Evolutionary conservation across 2,329 filamentous ascomycete species (phyloP).

Genomic region (Sphaerostilbella broomeana): DNA sequence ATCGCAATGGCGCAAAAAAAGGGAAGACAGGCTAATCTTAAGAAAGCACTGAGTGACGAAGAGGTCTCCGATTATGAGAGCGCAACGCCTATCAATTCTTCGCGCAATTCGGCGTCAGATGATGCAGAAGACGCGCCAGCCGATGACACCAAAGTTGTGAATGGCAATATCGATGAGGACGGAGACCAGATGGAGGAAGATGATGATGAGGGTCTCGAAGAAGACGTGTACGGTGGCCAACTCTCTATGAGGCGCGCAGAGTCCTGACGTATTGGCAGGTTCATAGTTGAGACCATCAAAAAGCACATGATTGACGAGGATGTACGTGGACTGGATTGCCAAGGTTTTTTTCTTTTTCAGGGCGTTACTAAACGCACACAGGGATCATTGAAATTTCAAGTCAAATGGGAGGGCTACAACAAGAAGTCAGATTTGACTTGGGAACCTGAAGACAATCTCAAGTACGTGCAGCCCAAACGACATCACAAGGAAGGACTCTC

Average conservation of each 20-base stretch:
- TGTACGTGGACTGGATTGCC: slow-evolving; percentile 29
- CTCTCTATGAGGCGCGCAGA: slow-evolving; percentile 19
- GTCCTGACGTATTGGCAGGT: slow-evolving; percentile 40
- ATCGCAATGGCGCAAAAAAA: slow-evolving; percentile 12
- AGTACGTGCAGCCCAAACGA: slow-evolving; percentile 18
- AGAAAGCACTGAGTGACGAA: slow-evolving; percentile 32
- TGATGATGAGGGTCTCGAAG: slow-evolving; percentile 30
- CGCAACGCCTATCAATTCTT: slow-evolving; percentile 18
- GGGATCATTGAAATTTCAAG: slow-evolving; percentile 54
- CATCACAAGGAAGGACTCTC: not conserved
- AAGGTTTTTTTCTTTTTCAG: not conserved
- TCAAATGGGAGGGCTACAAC: slow-evolving; percentile 78
- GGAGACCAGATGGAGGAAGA: slow-evolving; percentile 22
- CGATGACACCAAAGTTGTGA: slow-evolving; percentile 2
- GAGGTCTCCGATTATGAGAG: slow-evolving; percentile 28
- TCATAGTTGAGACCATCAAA: slow-evolving; percentile 67
- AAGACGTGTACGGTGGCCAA: slow-evolving; percentile 34
- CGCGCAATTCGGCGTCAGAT: slow-evolving; percentile 21
- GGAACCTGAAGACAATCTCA: slow-evolving; percentile 65
- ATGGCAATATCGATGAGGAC: slow-evolving; percentile 1
- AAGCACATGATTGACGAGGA: slow-evolving; percentile 55
- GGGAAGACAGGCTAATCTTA: slow-evolving; percentile 16
- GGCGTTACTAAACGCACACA: slow-evolving; percentile 22
- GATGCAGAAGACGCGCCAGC: slow-evolving; percentile 13
- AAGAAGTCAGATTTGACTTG: slow-evolving; percentile 65